These are phyloP conservation scores for Daldinia sp. DNA, from an alignment of 2,329 filamentous ascomycete genomes.

Conservation along the genomic window DNA sequence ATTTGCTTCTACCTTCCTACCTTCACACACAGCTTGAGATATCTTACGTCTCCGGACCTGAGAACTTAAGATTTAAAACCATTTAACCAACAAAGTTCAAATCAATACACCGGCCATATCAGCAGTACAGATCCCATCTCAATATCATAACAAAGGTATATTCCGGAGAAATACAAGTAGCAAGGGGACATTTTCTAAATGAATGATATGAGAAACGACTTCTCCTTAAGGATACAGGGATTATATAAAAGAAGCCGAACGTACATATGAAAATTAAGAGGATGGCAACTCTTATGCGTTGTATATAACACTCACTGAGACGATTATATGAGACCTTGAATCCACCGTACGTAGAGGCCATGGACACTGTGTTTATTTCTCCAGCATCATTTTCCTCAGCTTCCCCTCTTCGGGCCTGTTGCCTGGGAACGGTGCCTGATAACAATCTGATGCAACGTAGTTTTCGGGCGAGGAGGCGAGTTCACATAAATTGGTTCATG, in stretches of 20 bases:
- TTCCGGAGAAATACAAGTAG: not conserved
- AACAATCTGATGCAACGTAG: constrained; percentile 9
- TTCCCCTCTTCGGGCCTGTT: not conserved
- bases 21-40: not conserved
- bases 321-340: not conserved
- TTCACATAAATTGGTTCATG: not conserved
- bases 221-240: too few species aligned
- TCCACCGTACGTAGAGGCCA: not conserved
- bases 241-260: not conserved
- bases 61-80: not conserved
- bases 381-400: not conserved
- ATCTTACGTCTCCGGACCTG: not conserved
- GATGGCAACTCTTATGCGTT: not conserved
- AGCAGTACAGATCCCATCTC: not conserved
- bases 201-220: not conserved
- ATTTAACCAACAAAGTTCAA: not conserved
- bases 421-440: not conserved
- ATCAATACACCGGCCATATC: not conserved
- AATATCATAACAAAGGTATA: not conserved
- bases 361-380: not conserved
- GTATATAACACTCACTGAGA: not conserved
- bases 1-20: not conserved
- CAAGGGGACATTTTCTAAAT: not conserved
- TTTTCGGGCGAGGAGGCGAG: not conserved
- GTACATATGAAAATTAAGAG: not conserved